Conservation (phyloP, 2,329 filamentous ascomycete genomes). For the Juglanconis oblonga region DNA sequence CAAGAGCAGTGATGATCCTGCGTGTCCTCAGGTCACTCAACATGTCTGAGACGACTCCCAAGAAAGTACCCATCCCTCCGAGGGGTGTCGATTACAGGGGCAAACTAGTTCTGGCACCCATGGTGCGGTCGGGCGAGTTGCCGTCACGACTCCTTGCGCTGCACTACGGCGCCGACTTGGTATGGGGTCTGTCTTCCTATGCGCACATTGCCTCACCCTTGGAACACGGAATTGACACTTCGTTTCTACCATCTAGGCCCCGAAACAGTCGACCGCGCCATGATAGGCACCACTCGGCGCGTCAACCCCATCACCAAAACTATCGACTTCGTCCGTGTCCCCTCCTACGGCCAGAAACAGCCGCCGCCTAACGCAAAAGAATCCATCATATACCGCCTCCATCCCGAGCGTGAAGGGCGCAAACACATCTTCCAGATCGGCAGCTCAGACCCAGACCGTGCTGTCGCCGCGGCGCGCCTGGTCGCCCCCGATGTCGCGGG, state of each 20-base stretch:
- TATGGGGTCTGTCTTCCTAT: constrained; percentile 68
- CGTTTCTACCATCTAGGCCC: constrained; percentile 55
- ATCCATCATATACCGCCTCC: constrained; percentile 79
- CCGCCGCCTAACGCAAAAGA: constrained; percentile 53
- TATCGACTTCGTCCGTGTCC: constrained; percentile 78
- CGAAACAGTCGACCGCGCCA: constrained; percentile 87
- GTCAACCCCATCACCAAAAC: constrained; percentile 74
- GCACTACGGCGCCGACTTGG: constrained; percentile 92
- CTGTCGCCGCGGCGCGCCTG: constrained; percentile 78
- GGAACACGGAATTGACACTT: constrained; percentile 9
- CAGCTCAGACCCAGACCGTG: constrained; percentile 76
- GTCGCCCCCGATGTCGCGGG: constrained; percentile 86
- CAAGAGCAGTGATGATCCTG: constrained; percentile 9
- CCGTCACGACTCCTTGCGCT: constrained; percentile 85
- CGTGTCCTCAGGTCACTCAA: constrained; percentile 36
- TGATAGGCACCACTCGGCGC: constrained; percentile 81
- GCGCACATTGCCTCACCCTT: background rate
- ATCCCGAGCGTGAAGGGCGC: constrained; percentile 71
- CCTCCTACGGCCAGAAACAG: constrained; percentile 65
- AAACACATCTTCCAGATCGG: constrained; percentile 90
- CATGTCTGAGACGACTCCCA: constrained; percentile 48
- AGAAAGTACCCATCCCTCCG: constrained; percentile 77
- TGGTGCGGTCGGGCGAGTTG: constrained; percentile 96
- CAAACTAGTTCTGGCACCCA: constrained; percentile 92
- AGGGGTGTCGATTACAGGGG: constrained; percentile 91